A percentile compares a stretch with the other conserved stretches of the same genome.
Evolutionary conservation across 805 yeast species (phyloP).

Genomic region (Yamadazyma olivae): DNA sequence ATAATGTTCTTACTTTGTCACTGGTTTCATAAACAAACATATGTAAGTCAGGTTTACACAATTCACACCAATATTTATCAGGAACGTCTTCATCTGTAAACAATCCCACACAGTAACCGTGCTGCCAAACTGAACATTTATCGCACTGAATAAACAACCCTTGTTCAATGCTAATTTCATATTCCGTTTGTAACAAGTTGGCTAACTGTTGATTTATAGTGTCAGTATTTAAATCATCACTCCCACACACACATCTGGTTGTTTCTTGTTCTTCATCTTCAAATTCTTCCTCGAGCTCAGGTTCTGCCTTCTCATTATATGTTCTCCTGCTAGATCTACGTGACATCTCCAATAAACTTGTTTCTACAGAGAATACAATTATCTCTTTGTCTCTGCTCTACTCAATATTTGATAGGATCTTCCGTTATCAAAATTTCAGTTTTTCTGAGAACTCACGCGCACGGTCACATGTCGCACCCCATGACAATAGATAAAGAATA

Average conservation of each 20-base stretch:
- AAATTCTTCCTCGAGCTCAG: constrained; percentile 9
- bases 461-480: too few species aligned
- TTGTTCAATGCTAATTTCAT: constrained; percentile 39
- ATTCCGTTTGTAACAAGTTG: constrained; percentile 26
- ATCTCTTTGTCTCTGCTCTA: too few species aligned
- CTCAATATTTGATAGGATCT: too few species aligned
- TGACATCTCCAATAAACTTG: constrained; percentile 8
- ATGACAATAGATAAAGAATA: too few species aligned
- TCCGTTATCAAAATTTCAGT: not conserved
- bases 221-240: constrained; percentile 31
- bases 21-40: constrained; percentile 34
- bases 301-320: constrained; percentile 8
- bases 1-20: constrained; percentile 29
- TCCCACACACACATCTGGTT: constrained; percentile 42
- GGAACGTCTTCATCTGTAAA: constrained; percentile 73
- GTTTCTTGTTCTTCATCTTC: constrained; percentile 36
- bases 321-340: constrained; percentile 12
- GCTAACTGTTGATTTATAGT: constrained; percentile 23
- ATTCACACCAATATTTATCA: constrained; percentile 93
- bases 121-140: constrained; percentile 94
- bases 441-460: not conserved
- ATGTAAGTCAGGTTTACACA: constrained; percentile 84
- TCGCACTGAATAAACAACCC: constrained; percentile 86
- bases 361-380: too few species aligned
- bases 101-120: constrained; percentile 92